Percentiles rank a stretch among this genome's conserved stretches.
Evolutionary conservation across 2,329 filamentous ascomycete species (phyloP).

Genomic region (Colletotrichum godetiae): DNA sequence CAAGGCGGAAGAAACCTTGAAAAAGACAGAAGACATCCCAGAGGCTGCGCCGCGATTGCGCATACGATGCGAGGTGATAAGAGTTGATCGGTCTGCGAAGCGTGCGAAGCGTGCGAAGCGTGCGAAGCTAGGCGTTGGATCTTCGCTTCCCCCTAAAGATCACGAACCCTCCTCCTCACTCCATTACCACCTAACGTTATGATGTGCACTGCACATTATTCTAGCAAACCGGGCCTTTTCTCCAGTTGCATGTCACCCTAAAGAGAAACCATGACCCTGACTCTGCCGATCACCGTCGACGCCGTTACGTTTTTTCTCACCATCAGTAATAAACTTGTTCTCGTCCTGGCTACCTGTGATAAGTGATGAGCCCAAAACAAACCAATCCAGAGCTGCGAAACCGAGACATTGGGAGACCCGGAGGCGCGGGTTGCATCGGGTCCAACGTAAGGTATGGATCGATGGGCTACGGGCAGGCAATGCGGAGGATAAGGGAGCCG

Average conservation of each 20-base stretch:
- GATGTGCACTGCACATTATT: background rate
- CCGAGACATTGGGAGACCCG: slow-evolving; percentile 3
- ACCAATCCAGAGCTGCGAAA: slow-evolving; percentile 2
- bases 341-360: background rate
- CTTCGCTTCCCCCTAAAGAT: background rate
- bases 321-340: background rate
- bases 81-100: background rate
- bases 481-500: slow-evolving; percentile 2
- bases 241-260: background rate
- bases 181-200: background rate
- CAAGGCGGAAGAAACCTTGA: background rate
- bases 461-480: background rate
- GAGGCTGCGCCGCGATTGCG: slow-evolving; percentile 6
- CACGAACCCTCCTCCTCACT: background rate
- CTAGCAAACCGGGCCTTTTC: background rate
- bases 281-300: background rate
- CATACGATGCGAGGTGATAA: background rate
- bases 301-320: background rate
- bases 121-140: background rate
- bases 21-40: background rate
- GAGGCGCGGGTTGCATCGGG: slow-evolving; percentile 32
- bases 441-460: background rate
- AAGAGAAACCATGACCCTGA: background rate
- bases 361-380: background rate
- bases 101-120: background rate